Conservation (phyloP, 345 rosid species). For the Lenwebbia sp. region DNA sequence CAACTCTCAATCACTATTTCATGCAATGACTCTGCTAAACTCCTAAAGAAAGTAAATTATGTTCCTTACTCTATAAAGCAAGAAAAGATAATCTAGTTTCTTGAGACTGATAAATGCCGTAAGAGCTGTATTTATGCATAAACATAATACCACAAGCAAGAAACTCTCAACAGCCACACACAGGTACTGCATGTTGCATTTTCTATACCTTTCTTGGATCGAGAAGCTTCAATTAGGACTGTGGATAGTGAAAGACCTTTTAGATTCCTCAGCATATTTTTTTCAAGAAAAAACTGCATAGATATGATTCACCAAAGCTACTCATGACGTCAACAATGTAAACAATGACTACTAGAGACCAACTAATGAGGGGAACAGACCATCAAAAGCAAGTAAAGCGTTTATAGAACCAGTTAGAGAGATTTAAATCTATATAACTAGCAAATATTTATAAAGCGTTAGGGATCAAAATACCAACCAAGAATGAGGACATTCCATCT, state of each 20-base stretch:
- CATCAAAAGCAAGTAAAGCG: not conserved
- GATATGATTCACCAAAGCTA: not conserved
- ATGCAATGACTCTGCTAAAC: not conserved
- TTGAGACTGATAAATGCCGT: not conserved
- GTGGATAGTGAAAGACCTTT: not conserved
- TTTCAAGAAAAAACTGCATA: not conserved
- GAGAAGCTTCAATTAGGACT: not conserved
- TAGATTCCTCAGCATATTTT: not conserved
- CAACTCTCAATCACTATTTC: not conserved
- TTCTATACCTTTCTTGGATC: not conserved
- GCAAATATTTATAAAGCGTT: not conserved
- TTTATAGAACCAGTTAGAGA: not conserved
- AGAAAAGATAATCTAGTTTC: not conserved
- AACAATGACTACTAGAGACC: not conserved
- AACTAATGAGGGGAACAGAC: not conserved
- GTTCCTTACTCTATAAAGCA: not conserved
- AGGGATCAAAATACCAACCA: slow-evolving; percentile 40
- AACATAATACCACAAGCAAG: not conserved
- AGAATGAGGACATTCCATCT: slow-evolving; percentile 92
- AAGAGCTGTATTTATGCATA: not conserved
- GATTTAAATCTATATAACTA: not conserved
- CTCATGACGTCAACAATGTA: not conserved
- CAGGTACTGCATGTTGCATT: not conserved
- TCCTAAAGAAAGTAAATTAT: not conserved
- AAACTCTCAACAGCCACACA: not conserved